Conservation (phyloP, 495 filamentous ascomycete species). For the Penicillium alfredii region DNA sequence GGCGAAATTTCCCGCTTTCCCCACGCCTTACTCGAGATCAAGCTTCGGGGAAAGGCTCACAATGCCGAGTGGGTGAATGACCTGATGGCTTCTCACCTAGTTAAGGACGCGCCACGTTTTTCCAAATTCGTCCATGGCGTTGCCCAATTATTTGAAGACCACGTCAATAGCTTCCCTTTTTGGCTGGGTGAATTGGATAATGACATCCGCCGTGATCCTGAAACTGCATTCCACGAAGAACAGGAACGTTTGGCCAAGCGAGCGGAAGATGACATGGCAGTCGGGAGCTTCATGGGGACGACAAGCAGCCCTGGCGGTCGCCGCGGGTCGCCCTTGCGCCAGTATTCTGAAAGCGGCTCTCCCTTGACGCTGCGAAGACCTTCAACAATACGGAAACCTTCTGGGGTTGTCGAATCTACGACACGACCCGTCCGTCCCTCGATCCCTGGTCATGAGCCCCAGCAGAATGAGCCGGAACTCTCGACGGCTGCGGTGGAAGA, state of each 20-base stretch:
- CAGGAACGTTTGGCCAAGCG: conserved; percentile 72
- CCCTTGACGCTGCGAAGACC: conserved; percentile 19
- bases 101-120: conserved; percentile 83
- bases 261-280: conserved; percentile 79
- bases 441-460: conserved; percentile 14
- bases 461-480: conserved; percentile 11
- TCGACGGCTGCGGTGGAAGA: conserved; percentile 13
- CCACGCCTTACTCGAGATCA: conserved; percentile 87
- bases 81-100: conserved; percentile 83
- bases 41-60: conserved; percentile 70
- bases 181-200: conserved; percentile 87
- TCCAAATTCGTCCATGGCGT: conserved; percentile 96
- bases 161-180: conserved; percentile 94
- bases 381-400: conserved; percentile 17
- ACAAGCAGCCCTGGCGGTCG: conserved; percentile 40
- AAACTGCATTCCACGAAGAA: conserved; percentile 84
- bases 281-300: conserved; percentile 73
- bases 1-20: conserved; percentile 92
- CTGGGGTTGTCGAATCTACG: conserved; percentile 16
- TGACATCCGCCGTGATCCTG: conserved; percentile 89
- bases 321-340: conserved; percentile 51
- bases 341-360: conserved; percentile 19
- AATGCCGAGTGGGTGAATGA: conserved; percentile 83
- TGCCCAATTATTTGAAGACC: conserved; percentile 84
- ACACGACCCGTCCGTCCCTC: conserved; percentile 19